A percentile compares a stretch with the other conserved stretches of the same genome.
Conservation (phyloP, 306 rosid genomes). For the Prunus mongolica region DNA sequence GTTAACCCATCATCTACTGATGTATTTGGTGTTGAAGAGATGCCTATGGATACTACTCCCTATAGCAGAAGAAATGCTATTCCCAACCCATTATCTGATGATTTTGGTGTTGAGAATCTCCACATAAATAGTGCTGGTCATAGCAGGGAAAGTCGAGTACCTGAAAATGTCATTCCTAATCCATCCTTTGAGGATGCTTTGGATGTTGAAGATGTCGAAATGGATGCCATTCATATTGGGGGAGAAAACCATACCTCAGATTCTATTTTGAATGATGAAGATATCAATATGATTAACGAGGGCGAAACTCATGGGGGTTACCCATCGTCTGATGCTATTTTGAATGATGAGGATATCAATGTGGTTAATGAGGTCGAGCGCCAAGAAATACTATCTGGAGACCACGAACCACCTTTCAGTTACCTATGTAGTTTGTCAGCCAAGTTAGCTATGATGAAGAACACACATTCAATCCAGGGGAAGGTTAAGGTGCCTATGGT, state of each 20-base stretch:
- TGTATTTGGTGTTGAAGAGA: conserved; percentile 23
- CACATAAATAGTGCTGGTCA: conserved; percentile 23
- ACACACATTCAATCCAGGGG: conserved; percentile 50
- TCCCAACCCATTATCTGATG: conserved; percentile 32
- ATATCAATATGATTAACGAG: conserved; percentile 12
- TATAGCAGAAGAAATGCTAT: conserved; percentile 35
- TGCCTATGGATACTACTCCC: conserved; percentile 27
- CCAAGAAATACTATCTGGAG: conserved; percentile 45
- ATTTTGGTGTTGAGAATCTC: conserved; percentile 29
- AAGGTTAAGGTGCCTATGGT: conserved; percentile 60
- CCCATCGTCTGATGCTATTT: conserved; percentile 25
- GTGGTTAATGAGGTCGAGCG: conserved; percentile 38
- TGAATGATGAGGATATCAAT: conserved; percentile 29
- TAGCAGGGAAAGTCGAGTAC: conserved; percentile 18
- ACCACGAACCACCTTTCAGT: conserved; percentile 65
- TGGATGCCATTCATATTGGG: conserved; percentile 17
- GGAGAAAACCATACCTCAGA: conserved; percentile 32
- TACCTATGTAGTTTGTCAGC: conserved; percentile 83
- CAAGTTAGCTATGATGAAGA: conserved; percentile 62
- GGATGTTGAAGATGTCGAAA: conserved; percentile 31
- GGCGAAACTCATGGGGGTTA: conserved; percentile 8
- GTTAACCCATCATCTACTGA: conserved; percentile 32
- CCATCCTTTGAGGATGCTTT: conserved; percentile 31
- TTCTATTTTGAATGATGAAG: conserved; percentile 26
- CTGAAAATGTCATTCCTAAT: conserved; percentile 22